Percentiles rank a stretch among this genome's conserved stretches.
Evolutionary conservation across 768 basidiomycete genomes (phyloP).

Genomic region (Strobilomyces dryophilus): DNA sequence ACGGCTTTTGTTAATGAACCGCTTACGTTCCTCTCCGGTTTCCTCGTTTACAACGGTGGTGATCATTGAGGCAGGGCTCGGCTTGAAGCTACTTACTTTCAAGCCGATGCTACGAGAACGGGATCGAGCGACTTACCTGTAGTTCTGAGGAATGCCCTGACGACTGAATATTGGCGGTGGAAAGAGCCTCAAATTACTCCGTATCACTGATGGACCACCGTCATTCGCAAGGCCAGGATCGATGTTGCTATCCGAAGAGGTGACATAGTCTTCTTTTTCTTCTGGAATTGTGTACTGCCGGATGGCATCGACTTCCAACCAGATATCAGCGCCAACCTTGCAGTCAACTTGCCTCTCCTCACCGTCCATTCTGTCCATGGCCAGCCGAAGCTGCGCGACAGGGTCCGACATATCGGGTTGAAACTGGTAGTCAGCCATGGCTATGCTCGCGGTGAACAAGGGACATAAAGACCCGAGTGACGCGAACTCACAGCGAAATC

Average conservation of each 20-base stretch:
- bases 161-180: constrained; percentile 90
- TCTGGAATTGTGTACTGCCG: constrained; percentile 63
- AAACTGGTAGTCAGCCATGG: constrained; percentile 93
- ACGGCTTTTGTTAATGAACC: constrained; percentile 81
- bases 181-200: constrained; percentile 68
- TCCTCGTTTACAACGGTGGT: constrained; percentile 65
- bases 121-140: constrained; percentile 51
- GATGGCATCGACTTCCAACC: constrained; percentile 62
- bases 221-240: constrained; percentile 42
- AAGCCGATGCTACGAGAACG: background rate
- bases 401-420: constrained; percentile 72
- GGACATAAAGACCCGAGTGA: background rate
- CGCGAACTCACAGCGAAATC: constrained; percentile 77
- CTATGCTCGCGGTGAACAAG: constrained; percentile 38
- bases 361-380: constrained; percentile 87
- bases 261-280: constrained; percentile 61
- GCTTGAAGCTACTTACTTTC: constrained; percentile 55
- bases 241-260: constrained; percentile 40
- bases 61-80: constrained; percentile 69
- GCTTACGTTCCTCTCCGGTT: constrained; percentile 76
- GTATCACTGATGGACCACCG: constrained; percentile 20
- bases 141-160: constrained; percentile 72
- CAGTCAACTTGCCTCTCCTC: constrained; percentile 13
- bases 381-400: constrained; percentile 58
- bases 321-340: background rate